Base-by-base conservation (phyloP, 768 basidiomycete genomes). In the Neoboletus subvelutipes region DNA sequence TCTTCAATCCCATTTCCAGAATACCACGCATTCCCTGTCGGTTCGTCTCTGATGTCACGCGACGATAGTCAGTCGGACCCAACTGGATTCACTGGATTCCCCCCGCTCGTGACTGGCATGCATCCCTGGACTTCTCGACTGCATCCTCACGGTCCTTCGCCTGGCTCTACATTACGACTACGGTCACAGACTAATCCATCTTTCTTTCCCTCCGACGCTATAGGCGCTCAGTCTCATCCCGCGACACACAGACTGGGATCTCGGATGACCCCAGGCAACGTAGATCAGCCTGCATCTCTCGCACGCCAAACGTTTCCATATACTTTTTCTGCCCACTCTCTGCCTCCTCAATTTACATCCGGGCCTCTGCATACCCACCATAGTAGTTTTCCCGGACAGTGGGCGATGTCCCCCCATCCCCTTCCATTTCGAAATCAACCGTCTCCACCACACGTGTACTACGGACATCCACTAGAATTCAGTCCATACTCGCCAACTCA, bases 381-480 rank as follows among this genome's bases (percentile, higher is more conserved):
- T 22, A 43, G 65, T 28, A 65, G 64, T 62, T 80, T 77, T 56
- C 65, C 73, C 28, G 76, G 77, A 53, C 80, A 76, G 69, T 84
- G 83, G 72, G 68, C 75, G 64, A 72, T 80, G 68, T 71, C 80
- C 62, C 58, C 75, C 3, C 80, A 77, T 62, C 73, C 75, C 24
- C 70, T 73, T 52, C 45, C 26, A 7, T 56, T 56, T 43, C 55
- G 54, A 54, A 72, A 55, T 33, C 67, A 78, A 58, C 67, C 64
- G 6, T 79, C 57, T 29, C 68, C 64, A 28, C 54, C 58, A 3
- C 57, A 78, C 53, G 57, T 75, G 45, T 72, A 73, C 55, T 77
- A 73, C 40, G 58, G 68, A 31, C 58, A 71, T 45, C 52, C 51
- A 22, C 60, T 64, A 33, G 81, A 79, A 48, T 67, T 65, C 50